phyloP scores from a whole-genome alignment of 345 rosid species.

The Populus ilicifolia region DNA sequence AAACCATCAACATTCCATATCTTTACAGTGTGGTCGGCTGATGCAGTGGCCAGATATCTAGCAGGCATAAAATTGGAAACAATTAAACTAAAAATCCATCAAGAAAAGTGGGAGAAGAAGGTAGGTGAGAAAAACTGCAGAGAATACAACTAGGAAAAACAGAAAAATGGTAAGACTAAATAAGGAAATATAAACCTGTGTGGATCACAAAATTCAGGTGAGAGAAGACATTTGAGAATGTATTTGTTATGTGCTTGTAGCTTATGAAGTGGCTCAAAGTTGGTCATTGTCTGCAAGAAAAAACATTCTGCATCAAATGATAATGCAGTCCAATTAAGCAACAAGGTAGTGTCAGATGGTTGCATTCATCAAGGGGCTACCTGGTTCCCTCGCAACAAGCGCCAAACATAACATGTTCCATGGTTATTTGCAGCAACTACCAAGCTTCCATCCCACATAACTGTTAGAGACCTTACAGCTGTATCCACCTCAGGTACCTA shows the following conservation, averaged over 20 bases:
- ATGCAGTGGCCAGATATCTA: slow-evolving; percentile 95
- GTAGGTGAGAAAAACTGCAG: background rate
- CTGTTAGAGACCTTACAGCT: slow-evolving; percentile 79
- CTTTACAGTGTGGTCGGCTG: slow-evolving; percentile 89
- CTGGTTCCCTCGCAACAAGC: slow-evolving; percentile 75
- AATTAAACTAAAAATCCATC: background rate
- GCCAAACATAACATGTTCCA: slow-evolving; percentile 97
- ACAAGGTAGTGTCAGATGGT: background rate
- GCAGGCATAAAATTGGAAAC: slow-evolving; percentile 10
- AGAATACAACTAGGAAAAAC: background rate
- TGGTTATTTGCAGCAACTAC: slow-evolving; percentile 91
- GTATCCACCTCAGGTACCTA: slow-evolving; percentile 93
- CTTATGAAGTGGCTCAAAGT: slow-evolving; percentile 95
- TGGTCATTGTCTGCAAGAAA: slow-evolving; percentile 71
- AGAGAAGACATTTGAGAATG: slow-evolving; percentile 91
- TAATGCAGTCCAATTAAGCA: background rate
- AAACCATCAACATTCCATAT: slow-evolving; percentile 97
- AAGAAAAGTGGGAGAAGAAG: background rate
- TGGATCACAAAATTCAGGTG: slow-evolving; percentile 79
- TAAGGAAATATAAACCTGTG: slow-evolving; percentile 50
- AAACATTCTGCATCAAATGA: background rate
- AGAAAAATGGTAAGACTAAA: background rate
- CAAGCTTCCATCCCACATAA: slow-evolving; percentile 97
- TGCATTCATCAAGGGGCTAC: slow-evolving; percentile 23
- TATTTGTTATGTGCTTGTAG: slow-evolving; percentile 80